phyloP scores from a whole-genome alignment of 148 eudicot species.

The Nepenthes gracilis region DNA sequence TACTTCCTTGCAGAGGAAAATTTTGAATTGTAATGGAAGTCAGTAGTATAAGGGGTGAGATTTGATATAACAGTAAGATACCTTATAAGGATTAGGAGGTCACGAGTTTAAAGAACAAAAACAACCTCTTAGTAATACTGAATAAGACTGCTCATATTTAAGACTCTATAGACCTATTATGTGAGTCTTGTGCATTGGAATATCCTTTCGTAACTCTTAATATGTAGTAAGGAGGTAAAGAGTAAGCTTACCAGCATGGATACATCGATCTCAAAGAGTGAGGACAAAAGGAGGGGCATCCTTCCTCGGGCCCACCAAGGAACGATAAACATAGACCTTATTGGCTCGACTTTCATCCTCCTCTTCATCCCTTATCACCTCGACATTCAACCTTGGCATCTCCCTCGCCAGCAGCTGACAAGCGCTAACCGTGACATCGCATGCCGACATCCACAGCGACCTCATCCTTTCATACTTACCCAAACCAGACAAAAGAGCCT shows the following conservation, averaged over 20 bases:
- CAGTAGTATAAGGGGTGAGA: too few species aligned
- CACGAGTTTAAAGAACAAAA: too few species aligned
- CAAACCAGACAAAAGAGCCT: constrained; percentile 58
- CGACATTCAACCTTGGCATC: constrained; percentile 84
- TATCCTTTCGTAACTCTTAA: too few species aligned
- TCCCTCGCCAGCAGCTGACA: constrained; percentile 48
- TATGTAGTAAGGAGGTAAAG: neutral
- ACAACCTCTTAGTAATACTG: too few species aligned
- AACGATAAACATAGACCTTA: constrained; percentile 70
- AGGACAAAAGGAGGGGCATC: constrained; percentile 82
- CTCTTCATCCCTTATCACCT: constrained; percentile 71
- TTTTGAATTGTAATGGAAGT: too few species aligned
- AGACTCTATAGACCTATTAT: too few species aligned
- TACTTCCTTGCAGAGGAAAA: too few species aligned
- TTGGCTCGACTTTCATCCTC: constrained; percentile 35
- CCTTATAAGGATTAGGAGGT: too few species aligned
- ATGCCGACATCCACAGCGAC: constrained; percentile 88
- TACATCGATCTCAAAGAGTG: constrained; percentile 32
- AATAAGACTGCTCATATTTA: too few species aligned
- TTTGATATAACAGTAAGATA: too few species aligned
- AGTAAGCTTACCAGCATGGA: constrained; percentile 15
- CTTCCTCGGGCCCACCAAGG: constrained; percentile 67
- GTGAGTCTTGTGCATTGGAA: too few species aligned
- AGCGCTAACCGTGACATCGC: constrained; percentile 51
- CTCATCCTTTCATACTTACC: constrained; percentile 72